Evolutionary conservation across 2,329 filamentous ascomycete genomes (phyloP), one percentile per base, ranked within the genome.

Genomic region (Penicillium vulpinum): DNA sequence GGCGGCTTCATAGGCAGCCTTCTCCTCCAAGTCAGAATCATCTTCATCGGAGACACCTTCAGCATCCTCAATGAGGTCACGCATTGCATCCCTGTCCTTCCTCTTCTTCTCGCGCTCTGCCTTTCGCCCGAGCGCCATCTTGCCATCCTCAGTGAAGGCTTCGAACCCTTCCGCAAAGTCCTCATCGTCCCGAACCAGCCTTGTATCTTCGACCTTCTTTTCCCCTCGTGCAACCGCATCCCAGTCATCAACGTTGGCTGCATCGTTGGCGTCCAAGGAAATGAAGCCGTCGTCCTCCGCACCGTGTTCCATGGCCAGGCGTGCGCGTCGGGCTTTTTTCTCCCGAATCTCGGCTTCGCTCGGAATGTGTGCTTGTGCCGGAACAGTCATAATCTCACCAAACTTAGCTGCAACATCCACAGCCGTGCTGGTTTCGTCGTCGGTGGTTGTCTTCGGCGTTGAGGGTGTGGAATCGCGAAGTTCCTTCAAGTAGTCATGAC

Each of bases 101-200:
- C 80, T 81, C 47, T 83, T 74, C 44, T 83, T 88, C 64, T 91
- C 90, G 21, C 84, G 85, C 74, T 94, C 90, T 0, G 91, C 91
- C 59, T 89, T 90, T 60, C 83, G 86, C 33, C 92, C 91, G 0
- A 97, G 80, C 1, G 90, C 85, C 10, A 97, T 84, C 8, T 85
- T 85, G 9, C 90, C 91, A 69, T 96, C 91, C 39, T 94, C 90
- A 9, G 94, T 90, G 66, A 90, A 96, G 66, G 90, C 88, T 58
- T 97, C 93, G 65, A 96, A 97, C 0, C 92, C 92, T 76, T 97
- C 94, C 36, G 90, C 90, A 0, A 97, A 83, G 68, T 97, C 91
- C 70, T 97, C 93, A 66, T 97, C 93, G 33, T 97, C 92, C 40
- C 83, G 84, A 6, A 92, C 83, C 2, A 97, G 82, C 1, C 93